A percentile compares a stretch with the other conserved stretches of the same genome.
Evolutionary conservation across 2,329 filamentous ascomycete genomes (phyloP).

Genomic region (Mycocentrospora acerina): DNA sequence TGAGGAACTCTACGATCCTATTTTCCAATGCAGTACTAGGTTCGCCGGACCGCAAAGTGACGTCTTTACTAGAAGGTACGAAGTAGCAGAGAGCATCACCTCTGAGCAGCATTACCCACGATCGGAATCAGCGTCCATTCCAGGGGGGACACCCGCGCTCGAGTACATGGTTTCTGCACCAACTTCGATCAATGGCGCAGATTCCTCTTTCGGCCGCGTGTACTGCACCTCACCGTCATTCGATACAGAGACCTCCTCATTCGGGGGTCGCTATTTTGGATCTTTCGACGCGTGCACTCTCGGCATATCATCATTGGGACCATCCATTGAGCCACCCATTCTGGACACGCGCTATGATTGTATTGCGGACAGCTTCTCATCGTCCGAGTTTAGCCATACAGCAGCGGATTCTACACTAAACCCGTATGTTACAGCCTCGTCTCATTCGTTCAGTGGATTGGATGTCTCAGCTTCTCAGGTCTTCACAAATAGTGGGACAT

Average conservation of each 20-base stretch:
- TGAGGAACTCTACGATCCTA: constrained; percentile 27
- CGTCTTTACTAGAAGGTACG: constrained; percentile 1
- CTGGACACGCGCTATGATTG: constrained; percentile 25
- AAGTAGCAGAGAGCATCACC: too few species aligned
- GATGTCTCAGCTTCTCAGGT: constrained; percentile 34
- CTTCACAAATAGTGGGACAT: constrained; percentile 30
- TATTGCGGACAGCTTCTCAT: constrained; percentile 21
- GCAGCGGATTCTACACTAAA: constrained; percentile 30
- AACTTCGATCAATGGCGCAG: constrained; percentile 28
- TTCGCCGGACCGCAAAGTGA: constrained; percentile 3
- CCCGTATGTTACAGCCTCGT: constrained; percentile 29
- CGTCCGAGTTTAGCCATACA: constrained; percentile 21
- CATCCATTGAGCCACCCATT: constrained; percentile 20
- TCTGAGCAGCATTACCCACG: too few species aligned
- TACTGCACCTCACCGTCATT: constrained; percentile 29
- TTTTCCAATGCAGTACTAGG: constrained; percentile 25
- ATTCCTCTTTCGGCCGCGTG: constrained; percentile 24
- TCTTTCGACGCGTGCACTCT: constrained; percentile 28
- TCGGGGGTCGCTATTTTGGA: constrained; percentile 20
- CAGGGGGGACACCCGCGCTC: constrained; percentile 26
- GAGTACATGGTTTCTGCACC: constrained; percentile 32
- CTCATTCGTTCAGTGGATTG: constrained; percentile 29
- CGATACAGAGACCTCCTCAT: constrained; percentile 29
- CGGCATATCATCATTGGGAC: constrained; percentile 15
- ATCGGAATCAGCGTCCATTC: constrained; percentile 28